Base-by-base conservation (phyloP, 441 rosid species). In the Manihot esculenta region DNA sequence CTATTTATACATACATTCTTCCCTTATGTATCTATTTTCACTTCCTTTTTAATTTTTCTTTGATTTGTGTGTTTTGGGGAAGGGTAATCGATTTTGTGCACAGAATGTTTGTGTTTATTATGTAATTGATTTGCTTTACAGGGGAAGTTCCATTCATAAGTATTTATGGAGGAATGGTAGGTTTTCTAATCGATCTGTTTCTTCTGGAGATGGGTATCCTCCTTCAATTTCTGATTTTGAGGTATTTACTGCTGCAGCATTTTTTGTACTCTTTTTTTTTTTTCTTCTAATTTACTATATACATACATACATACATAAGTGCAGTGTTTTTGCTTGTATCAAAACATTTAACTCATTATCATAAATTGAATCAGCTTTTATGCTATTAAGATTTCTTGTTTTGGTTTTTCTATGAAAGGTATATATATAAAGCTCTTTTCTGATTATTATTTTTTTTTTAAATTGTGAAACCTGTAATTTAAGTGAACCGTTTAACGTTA, bases 131-230 rank as follows among this genome's bases (percentile, higher is more conserved):
- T 64, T n/a, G 38, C 73, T 49, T 55, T 67, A 26, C 73, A 90
- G 96, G 82, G 92, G 87, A 77, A 85, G 87, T 72, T 85, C 90
- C 64, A 84, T 92, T 80, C 90, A 85, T 55, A 92, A 77, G 78
- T 92, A 81, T 82, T 50, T 90, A 66, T 81, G 87, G 81, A 88
- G 74, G 76, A 76, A 72, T 64, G 82, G 82, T 53, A 80, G 80
- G 73, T 70, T 76, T 18, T 75, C 85, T 35, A 79, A 87, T 78
- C 83, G 86, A 80, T 92, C 93, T 50, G 70, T 89, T 77, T 86
- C 90, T 53, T 85, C 89, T 21, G 86, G 79, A 27, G 93, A 88
- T 79, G 89, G 81, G 26, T 84, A 85, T 78, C 65, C 84, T 15
- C 68, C 81, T 30, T 72, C 78, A 26, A 20, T 71, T 58, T 84